Evolutionary conservation across 1,284 basidiomycete species (phyloP), one percentile per base, ranked within the genome.

Genomic region (Nidula niveotomentosa): DNA sequence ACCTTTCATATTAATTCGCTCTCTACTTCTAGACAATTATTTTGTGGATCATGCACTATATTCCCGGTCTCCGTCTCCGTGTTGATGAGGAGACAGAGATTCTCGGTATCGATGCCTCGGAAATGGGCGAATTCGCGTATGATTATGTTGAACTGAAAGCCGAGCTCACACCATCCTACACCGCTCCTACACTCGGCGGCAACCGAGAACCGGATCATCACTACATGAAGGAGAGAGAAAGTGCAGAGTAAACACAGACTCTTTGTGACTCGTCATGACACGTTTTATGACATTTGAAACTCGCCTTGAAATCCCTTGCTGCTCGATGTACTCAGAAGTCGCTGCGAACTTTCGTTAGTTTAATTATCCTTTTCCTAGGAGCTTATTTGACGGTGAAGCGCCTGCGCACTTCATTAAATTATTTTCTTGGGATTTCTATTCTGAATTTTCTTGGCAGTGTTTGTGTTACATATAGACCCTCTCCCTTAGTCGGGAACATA

Each of bases 91-190:
- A 94, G 60, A 83, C 85, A 35, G 96, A 98, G 78, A 88, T 94
- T 55, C 74, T 96, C 56, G 96, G 96, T 56, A 87, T 96, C 58
- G 96, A 98, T 70, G 93, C 96, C 64, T 82, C 86, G n/a, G 91
- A 95, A 75, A 88, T 96, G 79, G 95, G 95, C 65, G 95, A 97
- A 75, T 93, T 86, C 62, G 90, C 90, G 15, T 93, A 93, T 70
- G 91, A 94, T 74, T 94, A 92, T 64, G 90, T 91, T 56, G 87
- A 84, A 12, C 71, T 91, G 54, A 87, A 90, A 47, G 49, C 59
- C 5, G 64, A 65, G 52, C 58, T 65, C n/a, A 58, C 60, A 52
- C 55, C 65, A 10, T 47, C 52, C 33, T 53, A 54, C 2, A 50
- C 23, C 17, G 34, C 8, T 33, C 17, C 18, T 12, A 15, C 23